These are phyloP conservation scores for Starmerella sirachaensis DNA, from an alignment of 805 yeast species.

Conservation along the genomic window DNA sequence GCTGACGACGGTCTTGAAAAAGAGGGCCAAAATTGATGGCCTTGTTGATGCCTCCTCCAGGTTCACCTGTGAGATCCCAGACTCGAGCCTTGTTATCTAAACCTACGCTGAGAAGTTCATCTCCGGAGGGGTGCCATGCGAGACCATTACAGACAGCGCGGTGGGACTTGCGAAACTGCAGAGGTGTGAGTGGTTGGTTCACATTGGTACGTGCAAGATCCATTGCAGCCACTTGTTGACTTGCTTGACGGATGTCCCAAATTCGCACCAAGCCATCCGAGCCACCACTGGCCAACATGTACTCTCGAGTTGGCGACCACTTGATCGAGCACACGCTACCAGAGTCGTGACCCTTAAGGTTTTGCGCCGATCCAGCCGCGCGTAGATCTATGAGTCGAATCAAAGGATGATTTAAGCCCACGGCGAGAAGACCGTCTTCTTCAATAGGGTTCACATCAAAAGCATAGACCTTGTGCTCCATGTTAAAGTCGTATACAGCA, in stretches of 20 bases:
- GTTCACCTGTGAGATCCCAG: constrained; percentile 55
- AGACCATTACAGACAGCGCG: constrained; percentile 68
- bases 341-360: constrained; percentile 45
- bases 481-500: constrained; percentile 54
- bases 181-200: constrained; percentile 23
- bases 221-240: constrained; percentile 49
- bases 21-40: constrained; percentile 68
- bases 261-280: constrained; percentile 66
- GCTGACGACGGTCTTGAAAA: constrained; percentile 51
- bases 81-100: constrained; percentile 68
- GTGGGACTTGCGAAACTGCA: constrained; percentile 46
- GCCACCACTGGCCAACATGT: constrained; percentile 67
- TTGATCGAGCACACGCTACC: constrained; percentile 47
- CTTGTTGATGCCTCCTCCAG: constrained; percentile 39
- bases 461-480: constrained; percentile 52
- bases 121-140: constrained; percentile 59
- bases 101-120: constrained; percentile 52
- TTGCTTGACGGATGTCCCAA: constrained; percentile 74
- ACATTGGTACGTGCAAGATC: constrained; percentile 42
- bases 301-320: constrained; percentile 60
- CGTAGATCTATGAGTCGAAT: constrained; percentile 60
- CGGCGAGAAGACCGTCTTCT: constrained; percentile 46
- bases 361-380: constrained; percentile 63
- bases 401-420: constrained; percentile 58
- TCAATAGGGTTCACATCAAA: constrained; percentile 47